A percentile compares a stretch with the other conserved stretches of the same genome.
These are phyloP conservation scores for Dendrobium officinale DNA, from an alignment of 106 monocot genomes.

Conservation along the genomic window DNA sequence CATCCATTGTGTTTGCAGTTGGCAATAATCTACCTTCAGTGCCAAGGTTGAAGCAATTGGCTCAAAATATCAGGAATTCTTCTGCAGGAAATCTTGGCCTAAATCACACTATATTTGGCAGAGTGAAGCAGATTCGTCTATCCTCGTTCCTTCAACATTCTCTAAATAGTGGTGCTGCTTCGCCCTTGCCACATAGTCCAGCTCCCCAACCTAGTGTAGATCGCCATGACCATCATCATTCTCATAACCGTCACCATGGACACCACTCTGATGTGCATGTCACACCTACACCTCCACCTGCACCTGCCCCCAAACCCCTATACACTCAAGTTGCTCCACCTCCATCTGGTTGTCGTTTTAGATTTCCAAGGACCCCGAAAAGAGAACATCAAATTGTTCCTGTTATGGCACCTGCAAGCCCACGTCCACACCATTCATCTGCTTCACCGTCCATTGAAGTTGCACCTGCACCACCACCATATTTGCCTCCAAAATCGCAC, in stretches of 20 bases:
- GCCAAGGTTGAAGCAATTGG: constrained; percentile 76
- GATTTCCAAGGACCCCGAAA: constrained; percentile 22
- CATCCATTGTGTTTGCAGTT: constrained; percentile 63
- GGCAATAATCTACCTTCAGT: constrained; percentile 64
- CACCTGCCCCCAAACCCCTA: constrained; percentile 7
- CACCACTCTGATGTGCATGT: constrained; percentile 11
- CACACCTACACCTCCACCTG: constrained; percentile 47
- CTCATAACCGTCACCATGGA: constrained; percentile 41
- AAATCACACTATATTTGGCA: constrained; percentile 90
- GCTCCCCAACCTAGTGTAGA: constrained; percentile 36
- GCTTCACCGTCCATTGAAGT: constrained; percentile 16
- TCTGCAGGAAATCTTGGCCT: constrained; percentile 79
- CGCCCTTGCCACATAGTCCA: constrained; percentile 44
- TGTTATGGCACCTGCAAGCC: constrained; percentile 5
- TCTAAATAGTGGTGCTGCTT: constrained; percentile 29
- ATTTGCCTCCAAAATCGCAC: constrained; percentile 6
- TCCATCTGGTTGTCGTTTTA: constrained; percentile 22
- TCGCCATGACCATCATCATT: constrained; percentile 39
- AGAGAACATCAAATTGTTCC: constrained; percentile 19
- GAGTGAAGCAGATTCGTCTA: constrained; percentile 86
- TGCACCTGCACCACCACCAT: constrained; percentile 25
- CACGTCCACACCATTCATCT: not conserved
- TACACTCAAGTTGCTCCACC: constrained; percentile 17
- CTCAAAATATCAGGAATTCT: constrained; percentile 63
- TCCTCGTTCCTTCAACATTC: constrained; percentile 83